Conservation (phyloP, 2,329 filamentous ascomycete genomes). For the Exophiala mesophila region DNA sequence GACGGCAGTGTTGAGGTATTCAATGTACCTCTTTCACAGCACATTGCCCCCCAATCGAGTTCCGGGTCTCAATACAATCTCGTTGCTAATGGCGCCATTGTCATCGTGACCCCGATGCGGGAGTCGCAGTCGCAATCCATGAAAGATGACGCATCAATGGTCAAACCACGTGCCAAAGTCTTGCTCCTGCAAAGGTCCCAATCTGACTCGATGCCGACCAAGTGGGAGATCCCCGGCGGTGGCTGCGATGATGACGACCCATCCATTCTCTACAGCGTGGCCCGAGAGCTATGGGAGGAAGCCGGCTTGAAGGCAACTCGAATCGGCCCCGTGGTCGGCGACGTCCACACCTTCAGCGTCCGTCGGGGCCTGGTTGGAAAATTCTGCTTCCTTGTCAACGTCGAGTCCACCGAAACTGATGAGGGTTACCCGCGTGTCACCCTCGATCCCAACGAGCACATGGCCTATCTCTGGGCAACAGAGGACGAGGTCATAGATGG, state of each 20-base stretch:
- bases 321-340: slow-evolving; percentile 39
- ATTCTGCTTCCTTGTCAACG: slow-evolving; percentile 37
- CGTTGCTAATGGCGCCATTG: neutral
- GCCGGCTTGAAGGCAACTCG: slow-evolving; percentile 43
- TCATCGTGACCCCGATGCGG: no score
- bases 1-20: neutral
- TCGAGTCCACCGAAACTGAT: slow-evolving; percentile 24
- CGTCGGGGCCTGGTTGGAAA: slow-evolving; percentile 29
- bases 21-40: neutral
- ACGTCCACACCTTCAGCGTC: slow-evolving; percentile 22
- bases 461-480: slow-evolving; percentile 34
- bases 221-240: slow-evolving; percentile 52
- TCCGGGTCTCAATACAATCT: neutral
- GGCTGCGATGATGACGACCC: slow-evolving; percentile 43
- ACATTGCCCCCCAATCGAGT: neutral
- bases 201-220: slow-evolving; percentile 36
- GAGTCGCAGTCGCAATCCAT: no score
- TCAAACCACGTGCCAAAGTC: slow-evolving; percentile 16
- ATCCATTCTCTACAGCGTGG: slow-evolving; percentile 46
- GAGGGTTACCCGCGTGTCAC: slow-evolving; percentile 20
- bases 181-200: slow-evolving; percentile 43
- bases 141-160: neutral
- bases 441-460: slow-evolving; percentile 35
- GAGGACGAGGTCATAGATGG: slow-evolving; percentile 37
- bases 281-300: slow-evolving; percentile 50